Evolutionary conservation across 495 filamentous ascomycete species (phyloP).

Genomic region (Neurospora sp.): DNA sequence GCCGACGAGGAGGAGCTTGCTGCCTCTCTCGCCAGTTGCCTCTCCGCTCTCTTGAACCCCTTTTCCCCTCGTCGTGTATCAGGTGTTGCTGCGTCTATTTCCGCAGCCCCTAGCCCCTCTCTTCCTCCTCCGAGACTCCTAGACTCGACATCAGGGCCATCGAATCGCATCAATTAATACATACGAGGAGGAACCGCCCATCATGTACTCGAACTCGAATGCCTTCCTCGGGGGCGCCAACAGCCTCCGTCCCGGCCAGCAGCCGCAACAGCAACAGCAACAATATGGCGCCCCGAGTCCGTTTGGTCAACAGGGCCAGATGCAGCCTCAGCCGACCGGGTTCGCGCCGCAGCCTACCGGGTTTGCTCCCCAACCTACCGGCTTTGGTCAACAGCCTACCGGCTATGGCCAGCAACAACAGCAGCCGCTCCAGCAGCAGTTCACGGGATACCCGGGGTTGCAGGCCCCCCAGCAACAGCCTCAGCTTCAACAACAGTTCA

Average conservation of each 20-base stretch:
- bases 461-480: conserved; percentile 40
- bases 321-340: conserved; percentile 36
- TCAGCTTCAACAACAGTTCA: conserved; percentile 48
- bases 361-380: conserved; percentile 50
- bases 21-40: neutral
- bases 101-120: neutral
- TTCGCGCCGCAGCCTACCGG: conserved; percentile 47
- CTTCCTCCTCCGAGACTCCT: neutral
- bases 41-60: neutral
- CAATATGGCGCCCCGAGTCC: conserved; percentile 47
- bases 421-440: conserved; percentile 54
- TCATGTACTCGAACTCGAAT: conserved; percentile 85
- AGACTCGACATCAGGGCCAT: neutral
- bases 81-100: neutral
- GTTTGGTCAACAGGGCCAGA: conserved; percentile 31
- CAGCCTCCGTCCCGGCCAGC: conserved; percentile 60
- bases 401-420: conserved; percentile 31
- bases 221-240: conserved; percentile 71
- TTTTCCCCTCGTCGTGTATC: neutral
- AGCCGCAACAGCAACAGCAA: conserved; percentile 11
- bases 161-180: neutral
- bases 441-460: conserved; percentile 44
- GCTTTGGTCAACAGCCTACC: conserved; percentile 45
- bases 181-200: neutral
- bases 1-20: neutral